Evolutionary conservation across 2,329 filamentous ascomycete genomes (phyloP), one percentile per base, ranked within the genome.

Genomic region (Monascus ruber): DNA sequence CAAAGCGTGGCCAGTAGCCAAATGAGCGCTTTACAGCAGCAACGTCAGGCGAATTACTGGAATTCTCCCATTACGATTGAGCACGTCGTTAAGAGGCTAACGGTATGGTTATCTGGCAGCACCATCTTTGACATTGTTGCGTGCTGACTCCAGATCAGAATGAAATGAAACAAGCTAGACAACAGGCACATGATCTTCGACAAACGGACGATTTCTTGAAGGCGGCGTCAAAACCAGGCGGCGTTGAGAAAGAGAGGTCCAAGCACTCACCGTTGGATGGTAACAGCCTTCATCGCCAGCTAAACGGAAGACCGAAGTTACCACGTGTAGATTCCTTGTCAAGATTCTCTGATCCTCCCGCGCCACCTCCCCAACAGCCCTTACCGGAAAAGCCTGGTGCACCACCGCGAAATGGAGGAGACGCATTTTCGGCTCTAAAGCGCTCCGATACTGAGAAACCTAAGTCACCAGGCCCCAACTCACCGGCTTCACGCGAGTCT

Each of bases 311-410:
- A 27, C 60, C 61, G 6, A 66, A 68, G 47, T 60, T 65, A 41
- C 63, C 69, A 35, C 81, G 85, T 48, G 66, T 78, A 17, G 87
- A 94, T 54, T 69, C 80, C 32, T 89, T 91, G 52, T 77, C 84
- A 4, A 77, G 87, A 38, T 96, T 95, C 58, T 91, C 85, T 1
- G 88, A 95, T 42, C 89, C 89, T 37, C 89, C 89, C 4, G 89
- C 88, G 24, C 89, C 89, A 5, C 89, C 89, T 25, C 89, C 89
- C 26, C 87, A 94, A 50, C 88, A 94, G 51, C 89, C 89, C 9
- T 69, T 96, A 5, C 89, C 89, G 1, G 88, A 95, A 57, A 95
- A 95, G 59, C 89, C 89, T 0, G 86, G 94, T 60, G 77, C 74
- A 17, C 17, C 17, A 17, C 17, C 17, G 17, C 17, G 17, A 17